Percentiles rank a stretch among this genome's conserved stretches.
Evolutionary conservation across 345 rosid genomes (phyloP).

Genomic region (Anastatica hierochuntica): DNA sequence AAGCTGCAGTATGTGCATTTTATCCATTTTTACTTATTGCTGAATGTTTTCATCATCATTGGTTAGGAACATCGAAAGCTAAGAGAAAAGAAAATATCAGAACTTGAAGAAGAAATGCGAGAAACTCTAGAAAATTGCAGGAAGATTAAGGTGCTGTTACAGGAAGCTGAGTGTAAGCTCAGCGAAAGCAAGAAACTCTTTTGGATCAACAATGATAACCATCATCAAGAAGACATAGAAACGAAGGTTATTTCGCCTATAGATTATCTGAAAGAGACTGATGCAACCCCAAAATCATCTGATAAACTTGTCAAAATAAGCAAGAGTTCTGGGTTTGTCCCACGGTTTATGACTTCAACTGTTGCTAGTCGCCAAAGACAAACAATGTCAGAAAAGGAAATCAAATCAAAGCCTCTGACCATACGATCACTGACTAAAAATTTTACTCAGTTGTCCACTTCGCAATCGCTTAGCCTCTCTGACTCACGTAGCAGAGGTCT

Average conservation of each 20-base stretch:
- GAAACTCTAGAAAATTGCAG: slow-evolving; percentile 46
- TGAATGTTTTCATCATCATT: slow-evolving; percentile 7
- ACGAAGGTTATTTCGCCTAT: slow-evolving; percentile 12
- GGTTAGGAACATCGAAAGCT: slow-evolving; percentile 46
- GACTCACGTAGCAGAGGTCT: slow-evolving; percentile 44
- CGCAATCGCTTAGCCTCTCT: slow-evolving; percentile 55
- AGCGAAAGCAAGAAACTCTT: slow-evolving; percentile 49
- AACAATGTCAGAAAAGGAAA: slow-evolving; percentile 42
- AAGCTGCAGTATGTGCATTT: too few species aligned
- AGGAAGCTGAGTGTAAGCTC: slow-evolving; percentile 40
- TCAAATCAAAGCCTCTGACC: slow-evolving; percentile 33
- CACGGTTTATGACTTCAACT: slow-evolving; percentile 83
- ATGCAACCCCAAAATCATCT: slow-evolving; percentile 23
- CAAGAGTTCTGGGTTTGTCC: slow-evolving; percentile 23
- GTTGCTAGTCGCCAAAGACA: slow-evolving; percentile 82
- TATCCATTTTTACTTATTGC: background rate
- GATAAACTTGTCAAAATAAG: slow-evolving; percentile 28
- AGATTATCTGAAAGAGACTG: slow-evolving; percentile 24
- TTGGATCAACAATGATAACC: slow-evolving; percentile 25
- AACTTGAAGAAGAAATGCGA: slow-evolving; percentile 56
- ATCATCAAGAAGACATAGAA: slow-evolving; percentile 26
- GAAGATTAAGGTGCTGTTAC: slow-evolving; percentile 33
- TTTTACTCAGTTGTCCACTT: slow-evolving; percentile 39
- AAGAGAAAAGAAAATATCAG: slow-evolving; percentile 41
- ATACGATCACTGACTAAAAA: slow-evolving; percentile 32